Evolutionary conservation across 345 rosid species (phyloP).

Genomic region (Linum usitatissimum): DNA sequence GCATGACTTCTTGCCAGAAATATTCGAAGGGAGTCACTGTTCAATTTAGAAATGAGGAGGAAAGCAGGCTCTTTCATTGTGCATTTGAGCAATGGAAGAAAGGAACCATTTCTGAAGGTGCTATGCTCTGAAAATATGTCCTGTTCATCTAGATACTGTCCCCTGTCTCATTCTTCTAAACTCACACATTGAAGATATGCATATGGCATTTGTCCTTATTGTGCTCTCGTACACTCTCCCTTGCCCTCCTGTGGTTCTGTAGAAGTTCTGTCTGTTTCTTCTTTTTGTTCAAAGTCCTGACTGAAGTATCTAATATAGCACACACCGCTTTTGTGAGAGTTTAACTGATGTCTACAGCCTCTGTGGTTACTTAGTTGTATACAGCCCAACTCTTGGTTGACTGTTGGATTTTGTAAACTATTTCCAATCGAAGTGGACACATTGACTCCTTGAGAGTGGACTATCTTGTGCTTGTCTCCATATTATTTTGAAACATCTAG

Average conservation of each 20-base stretch:
- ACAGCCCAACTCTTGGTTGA: no score
- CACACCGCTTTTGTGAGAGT: no score
- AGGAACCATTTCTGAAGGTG: conserved; percentile 48
- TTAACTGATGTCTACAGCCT: not conserved
- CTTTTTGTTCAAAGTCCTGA: not conserved
- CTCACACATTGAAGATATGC: not conserved
- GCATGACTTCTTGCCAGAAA: conserved; percentile 43
- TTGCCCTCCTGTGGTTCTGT: not conserved
- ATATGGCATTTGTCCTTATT: not conserved
- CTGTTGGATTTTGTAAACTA: not conserved
- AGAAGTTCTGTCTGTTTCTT: not conserved
- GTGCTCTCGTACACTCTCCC: not conserved
- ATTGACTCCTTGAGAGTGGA: not conserved
- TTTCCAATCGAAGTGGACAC: not conserved
- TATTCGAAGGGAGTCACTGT: conserved; percentile 53
- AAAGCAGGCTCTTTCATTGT: conserved; percentile 64
- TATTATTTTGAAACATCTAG: not conserved
- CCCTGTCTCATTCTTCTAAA: conserved; percentile 4
- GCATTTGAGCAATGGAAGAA: conserved; percentile 79
- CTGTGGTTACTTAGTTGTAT: not conserved
- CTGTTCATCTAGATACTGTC: conserved; percentile 10
- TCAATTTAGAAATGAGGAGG: conserved; percentile 64
- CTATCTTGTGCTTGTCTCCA: not conserved
- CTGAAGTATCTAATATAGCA: not conserved
- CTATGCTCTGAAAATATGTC: conserved; percentile 21